Evolutionary conservation across 106 monocot species (phyloP), one percentile per base, ranked within the genome.

Genomic region (Iris macrosiphon): DNA sequence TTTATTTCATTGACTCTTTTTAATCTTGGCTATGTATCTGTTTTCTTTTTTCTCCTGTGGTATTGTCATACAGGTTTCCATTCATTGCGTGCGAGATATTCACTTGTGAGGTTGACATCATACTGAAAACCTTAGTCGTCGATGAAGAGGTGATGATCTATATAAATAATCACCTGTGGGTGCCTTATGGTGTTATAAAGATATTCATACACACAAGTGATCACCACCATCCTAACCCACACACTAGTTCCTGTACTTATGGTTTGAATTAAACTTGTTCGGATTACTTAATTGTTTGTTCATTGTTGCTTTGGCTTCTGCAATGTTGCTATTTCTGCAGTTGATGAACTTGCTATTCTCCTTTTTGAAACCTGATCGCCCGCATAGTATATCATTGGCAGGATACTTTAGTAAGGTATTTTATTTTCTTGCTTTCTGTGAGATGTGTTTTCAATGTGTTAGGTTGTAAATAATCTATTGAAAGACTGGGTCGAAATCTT

Each of bases 11-110:
- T 14, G 24, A 25, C 16, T 8, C 16, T 7, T 12, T 53, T 33
- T 33, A 22, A 14, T 46, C 49, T 27, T 49, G 49, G 24, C 19
- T 6, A 49, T 23, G n/a, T n/a, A n/a, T n/a, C n/a, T n/a, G n/a
- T 49, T 49, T 40, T 58, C 19, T 52, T 7, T 52, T 26, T 14
- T 31, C 39, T 62, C 2, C 2, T 38, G 12, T 0, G 16, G n/a
- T 12, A 22, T 45, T 47, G 4, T 68, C 1, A 39, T 78, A 14
- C 75, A 85, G 84, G 65, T 76, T 79, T 69, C 79, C 84, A 19
- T 85, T 75, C 49, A 76, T 85, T 72, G 75, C 84, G 2, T 85
- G 84, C 65, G 84, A 85, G 65, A 72, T 85, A 60, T 79, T 85
- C 34, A 75, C 79, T 34, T 77, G 83, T 63, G 82, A 84, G 45